These are phyloP conservation scores for Croton laevigatus DNA, from an alignment of 441 rosid genomes.

Conservation along the genomic window DNA sequence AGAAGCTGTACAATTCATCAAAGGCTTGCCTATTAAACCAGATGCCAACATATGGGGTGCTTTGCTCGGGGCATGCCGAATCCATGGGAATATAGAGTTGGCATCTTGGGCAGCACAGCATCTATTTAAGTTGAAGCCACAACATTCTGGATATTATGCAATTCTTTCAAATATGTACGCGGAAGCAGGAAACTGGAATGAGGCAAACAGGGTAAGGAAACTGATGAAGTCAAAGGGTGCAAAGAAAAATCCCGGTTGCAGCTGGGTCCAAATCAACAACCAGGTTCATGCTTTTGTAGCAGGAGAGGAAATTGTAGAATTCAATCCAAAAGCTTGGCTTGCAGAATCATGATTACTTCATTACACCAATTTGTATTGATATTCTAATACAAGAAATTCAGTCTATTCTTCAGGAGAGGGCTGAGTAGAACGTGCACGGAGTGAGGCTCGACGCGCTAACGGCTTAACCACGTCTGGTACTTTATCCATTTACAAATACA, in stretches of 20 bases:
- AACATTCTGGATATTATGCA: slow-evolving; percentile 79
- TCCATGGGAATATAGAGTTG: slow-evolving; percentile 54
- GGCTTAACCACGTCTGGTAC: too few relatives aligned
- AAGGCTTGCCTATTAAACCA: slow-evolving; percentile 57
- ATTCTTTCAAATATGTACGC: slow-evolving; percentile 72
- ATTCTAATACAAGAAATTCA: too few relatives aligned
- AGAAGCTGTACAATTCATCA: slow-evolving; percentile 65
- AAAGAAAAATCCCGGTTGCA: slow-evolving; percentile 82
- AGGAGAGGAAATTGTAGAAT: slow-evolving; percentile 47
- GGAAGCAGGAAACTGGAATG: slow-evolving; percentile 81
- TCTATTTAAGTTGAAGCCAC: slow-evolving; percentile 69
- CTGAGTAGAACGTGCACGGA: too few relatives aligned
- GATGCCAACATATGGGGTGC: slow-evolving; percentile 87
- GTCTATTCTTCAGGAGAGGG: too few relatives aligned
- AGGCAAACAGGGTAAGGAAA: slow-evolving; percentile 62
- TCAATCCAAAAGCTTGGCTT: slow-evolving; percentile 20
- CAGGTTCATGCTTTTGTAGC: slow-evolving; percentile 61
- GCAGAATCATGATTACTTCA: slow-evolving; percentile 14
- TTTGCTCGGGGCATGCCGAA: slow-evolving; percentile 74
- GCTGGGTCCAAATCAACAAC: slow-evolving; percentile 68
- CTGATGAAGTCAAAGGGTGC: slow-evolving; percentile 72
- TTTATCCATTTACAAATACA: too few relatives aligned
- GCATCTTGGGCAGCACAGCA: slow-evolving; percentile 71
- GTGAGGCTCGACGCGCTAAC: too few relatives aligned
- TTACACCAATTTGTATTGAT: neutral